These are phyloP conservation scores for Blastobotrys elegans DNA, from an alignment of 1,139 yeast species.

Conservation along the genomic window DNA sequence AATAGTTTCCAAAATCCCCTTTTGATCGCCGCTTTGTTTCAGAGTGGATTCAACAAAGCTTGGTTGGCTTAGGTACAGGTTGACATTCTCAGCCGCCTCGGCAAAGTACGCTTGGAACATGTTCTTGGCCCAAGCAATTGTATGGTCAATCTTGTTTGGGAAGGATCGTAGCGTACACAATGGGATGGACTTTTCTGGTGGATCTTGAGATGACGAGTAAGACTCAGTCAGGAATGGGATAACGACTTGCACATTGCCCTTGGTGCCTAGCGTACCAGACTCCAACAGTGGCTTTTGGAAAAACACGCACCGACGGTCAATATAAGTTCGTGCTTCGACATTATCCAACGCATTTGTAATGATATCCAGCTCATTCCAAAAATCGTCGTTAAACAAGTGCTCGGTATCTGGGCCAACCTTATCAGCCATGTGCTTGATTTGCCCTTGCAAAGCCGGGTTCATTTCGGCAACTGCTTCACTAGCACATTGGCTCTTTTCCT, in stretches of 20 bases:
- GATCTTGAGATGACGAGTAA: conserved; percentile 94
- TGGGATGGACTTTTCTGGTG: conserved; percentile 97
- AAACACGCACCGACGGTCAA: conserved; percentile 93
- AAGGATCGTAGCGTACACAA: conserved; percentile 93
- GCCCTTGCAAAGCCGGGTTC: conserved; percentile 79
- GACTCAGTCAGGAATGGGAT: conserved; percentile 91
- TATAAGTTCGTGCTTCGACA: conserved; percentile 96
- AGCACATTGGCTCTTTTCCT: conserved; percentile 85
- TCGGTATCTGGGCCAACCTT: conserved; percentile 95
- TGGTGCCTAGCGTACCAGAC: conserved; percentile 96
- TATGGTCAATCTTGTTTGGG: conserved; percentile 97
- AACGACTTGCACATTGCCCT: conserved; percentile 96
- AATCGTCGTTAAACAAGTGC: conserved; percentile 74
- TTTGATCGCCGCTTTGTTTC: conserved; percentile 88
- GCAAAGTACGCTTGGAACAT: conserved; percentile 90
- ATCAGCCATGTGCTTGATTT: conserved; percentile 70
- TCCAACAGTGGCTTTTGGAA: conserved; percentile 88
- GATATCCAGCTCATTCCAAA: conserved; percentile 78
- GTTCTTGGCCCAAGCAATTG: conserved; percentile 98
- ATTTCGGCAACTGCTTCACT: conserved; percentile 74
- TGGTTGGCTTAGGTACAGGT: conserved; percentile 84
- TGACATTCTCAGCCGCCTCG: conserved; percentile 89
- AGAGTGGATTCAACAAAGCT: conserved; percentile 86
- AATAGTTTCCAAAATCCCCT: conserved; percentile 77
- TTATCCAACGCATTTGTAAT: conserved; percentile 97